Evolutionary conservation across 139 green algal species (phyloP), one percentile per base, ranked within the genome.

Genomic region (Chlorella vulgaris): DNA sequence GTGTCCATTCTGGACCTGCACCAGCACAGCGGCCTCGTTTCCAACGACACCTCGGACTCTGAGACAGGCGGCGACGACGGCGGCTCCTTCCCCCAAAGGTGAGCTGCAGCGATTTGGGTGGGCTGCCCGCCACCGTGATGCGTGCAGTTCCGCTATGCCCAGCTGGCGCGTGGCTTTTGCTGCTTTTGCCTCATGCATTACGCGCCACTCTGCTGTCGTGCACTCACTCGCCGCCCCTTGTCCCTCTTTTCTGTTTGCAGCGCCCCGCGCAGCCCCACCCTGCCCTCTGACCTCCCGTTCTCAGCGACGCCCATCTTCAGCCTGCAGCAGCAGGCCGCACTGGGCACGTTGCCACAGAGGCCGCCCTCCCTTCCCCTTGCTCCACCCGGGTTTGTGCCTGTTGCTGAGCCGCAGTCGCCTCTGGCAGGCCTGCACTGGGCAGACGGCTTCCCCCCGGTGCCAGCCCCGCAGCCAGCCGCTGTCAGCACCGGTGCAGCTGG

Each of bases 1-100:
- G 18, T 77, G 70, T 77, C 70, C 43, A 77, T 77, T 47, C 51
- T 77, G 21, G 70, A 77, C 51, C 43, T 76, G 42, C n/a, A 61
- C 69, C 43, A 76, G 38, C 38, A 68, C 53, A 53, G 33, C 26
- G 73, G 58, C 51, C 38, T 69, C 35, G 33, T 79, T 22, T 79
- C 73, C 0, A 22, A 39, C 7, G 73, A 67, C 51, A 51, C 73
- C 53, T 55, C 35, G 2, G 73, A 79, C 35, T 53, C 35, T 3
- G 73, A 79, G 53, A 53, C n/a, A 79, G 15, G 55, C 18, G 55
- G 18, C 28, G 55, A 15, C 47, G 67, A 39, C 67, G 33, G 70
- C 70, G 70, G 31, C 47, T 78, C 70, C 26, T 33, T 65, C 47
- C 70, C 36, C 33, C 35, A 29, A 31, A 7, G 69, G n/a, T 18